phyloP scores from a whole-genome alignment of 106 monocot species.

The Alisma plantagoaquatica region DNA sequence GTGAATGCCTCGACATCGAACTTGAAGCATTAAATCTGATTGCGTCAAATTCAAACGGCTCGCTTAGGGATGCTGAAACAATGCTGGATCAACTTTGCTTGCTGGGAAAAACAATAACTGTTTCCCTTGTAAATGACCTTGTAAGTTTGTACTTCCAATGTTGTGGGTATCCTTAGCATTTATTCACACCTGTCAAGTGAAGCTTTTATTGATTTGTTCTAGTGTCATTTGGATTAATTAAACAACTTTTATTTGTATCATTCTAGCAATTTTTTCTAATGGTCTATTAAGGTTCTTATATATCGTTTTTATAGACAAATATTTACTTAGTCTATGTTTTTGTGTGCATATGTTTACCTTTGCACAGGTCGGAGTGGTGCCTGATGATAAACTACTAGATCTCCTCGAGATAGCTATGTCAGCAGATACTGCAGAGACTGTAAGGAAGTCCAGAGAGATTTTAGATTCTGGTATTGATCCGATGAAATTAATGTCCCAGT shows the following conservation, averaged over 20 bases:
- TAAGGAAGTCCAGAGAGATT: constrained; percentile 49
- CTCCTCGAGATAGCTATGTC: constrained; percentile 50
- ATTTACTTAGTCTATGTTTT: neutral
- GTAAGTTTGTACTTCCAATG: too few relatives aligned
- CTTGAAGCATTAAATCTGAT: constrained; percentile 51
- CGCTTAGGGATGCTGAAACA: constrained; percentile 58
- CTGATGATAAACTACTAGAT: constrained; percentile 51
- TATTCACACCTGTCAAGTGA: too few relatives aligned
- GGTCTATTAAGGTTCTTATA: too few relatives aligned
- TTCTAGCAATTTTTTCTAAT: too few relatives aligned
- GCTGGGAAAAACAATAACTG: constrained; percentile 51
- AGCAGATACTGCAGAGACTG: too few relatives aligned
- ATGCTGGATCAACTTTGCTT: constrained; percentile 64
- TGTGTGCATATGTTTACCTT: too few relatives aligned
- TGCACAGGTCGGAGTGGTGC: constrained; percentile 57
- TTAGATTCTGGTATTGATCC: constrained; percentile 52
- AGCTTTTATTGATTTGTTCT: too few relatives aligned
- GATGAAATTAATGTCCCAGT: constrained; percentile 35
- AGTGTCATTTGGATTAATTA: too few relatives aligned
- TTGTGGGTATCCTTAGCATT: too few relatives aligned
- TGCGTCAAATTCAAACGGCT: constrained; percentile 56
- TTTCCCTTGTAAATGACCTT: constrained; percentile 50
- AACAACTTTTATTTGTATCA: too few relatives aligned
- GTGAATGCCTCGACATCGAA: constrained; percentile 54
- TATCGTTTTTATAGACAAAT: neutral